These are phyloP conservation scores for Eucalyptus marginata DNA, from an alignment of 345 rosid species.

Conservation along the genomic window DNA sequence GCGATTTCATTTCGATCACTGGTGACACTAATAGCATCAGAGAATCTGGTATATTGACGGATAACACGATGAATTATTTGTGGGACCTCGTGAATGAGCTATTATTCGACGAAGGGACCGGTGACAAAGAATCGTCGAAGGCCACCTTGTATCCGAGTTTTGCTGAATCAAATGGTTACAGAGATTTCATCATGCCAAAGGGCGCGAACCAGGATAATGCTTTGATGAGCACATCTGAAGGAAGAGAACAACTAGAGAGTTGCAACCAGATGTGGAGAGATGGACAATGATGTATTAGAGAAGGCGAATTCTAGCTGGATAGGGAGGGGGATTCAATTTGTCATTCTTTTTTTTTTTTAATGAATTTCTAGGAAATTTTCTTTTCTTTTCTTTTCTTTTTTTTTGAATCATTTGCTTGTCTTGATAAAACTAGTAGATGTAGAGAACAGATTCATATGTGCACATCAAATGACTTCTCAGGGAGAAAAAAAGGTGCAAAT, in stretches of 20 bases:
- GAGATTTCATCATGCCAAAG: not conserved
- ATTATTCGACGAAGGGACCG: not conserved
- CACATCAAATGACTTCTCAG: not conserved
- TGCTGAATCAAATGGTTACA: not conserved
- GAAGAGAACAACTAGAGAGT: not conserved
- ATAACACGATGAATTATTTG: slow-evolving; percentile 1
- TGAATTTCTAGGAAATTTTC: no score
- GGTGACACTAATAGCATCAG: not conserved
- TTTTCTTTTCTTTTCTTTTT: no score
- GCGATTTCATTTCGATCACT: not conserved
- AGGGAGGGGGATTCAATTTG: not conserved
- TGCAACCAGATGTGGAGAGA: not conserved
- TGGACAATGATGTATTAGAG: not conserved
- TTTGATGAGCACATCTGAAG: not conserved
- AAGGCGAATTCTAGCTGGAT: not conserved
- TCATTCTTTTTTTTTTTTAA: not conserved
- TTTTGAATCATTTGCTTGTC: not conserved
- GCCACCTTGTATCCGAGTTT: not conserved
- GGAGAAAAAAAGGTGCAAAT: not conserved
- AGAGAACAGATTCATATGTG: not conserved
- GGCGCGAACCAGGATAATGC: not conserved
- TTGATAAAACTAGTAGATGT: not conserved
- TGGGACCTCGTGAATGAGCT: slow-evolving; percentile 8
- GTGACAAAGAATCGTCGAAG: not conserved
- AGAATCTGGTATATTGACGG: not conserved